Conservation (phyloP, 305 asterid species). For the Nicotiana rustica region DNA sequence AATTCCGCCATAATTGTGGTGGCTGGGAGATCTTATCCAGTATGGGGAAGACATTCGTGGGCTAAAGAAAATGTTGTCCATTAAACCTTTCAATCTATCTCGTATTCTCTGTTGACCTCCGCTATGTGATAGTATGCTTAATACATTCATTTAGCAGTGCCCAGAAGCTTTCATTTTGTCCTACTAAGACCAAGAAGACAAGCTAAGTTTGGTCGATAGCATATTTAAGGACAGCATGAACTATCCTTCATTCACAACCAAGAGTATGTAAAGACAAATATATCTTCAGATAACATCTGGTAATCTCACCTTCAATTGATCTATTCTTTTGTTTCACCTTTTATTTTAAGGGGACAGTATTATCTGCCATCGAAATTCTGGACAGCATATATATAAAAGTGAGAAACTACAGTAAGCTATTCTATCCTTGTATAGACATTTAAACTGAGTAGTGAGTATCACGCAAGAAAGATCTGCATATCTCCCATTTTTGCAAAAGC, state of each 20-base stretch:
- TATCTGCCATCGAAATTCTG: background rate
- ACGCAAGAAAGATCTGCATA: conserved; percentile 21
- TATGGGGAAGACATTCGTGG: conserved; percentile 3
- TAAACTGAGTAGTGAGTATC: background rate
- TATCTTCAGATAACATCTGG: conserved; percentile 19
- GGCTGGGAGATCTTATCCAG: conserved; percentile 14
- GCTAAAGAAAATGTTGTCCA: background rate
- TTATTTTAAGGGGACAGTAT: background rate
- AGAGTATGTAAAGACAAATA: background rate
- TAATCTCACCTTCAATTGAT: conserved; percentile 6
- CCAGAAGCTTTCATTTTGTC: conserved; percentile 18
- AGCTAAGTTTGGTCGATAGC: background rate
- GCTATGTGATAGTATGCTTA: background rate
- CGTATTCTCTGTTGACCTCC: background rate
- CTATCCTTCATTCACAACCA: conserved; percentile 13
- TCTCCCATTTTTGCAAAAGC: conserved; percentile 24
- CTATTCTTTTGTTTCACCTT: background rate
- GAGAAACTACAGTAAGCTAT: background rate
- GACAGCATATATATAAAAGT: conserved; percentile 16
- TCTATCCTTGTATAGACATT: conserved; percentile 1
- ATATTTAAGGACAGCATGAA: background rate
- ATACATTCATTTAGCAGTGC: conserved; percentile 5
- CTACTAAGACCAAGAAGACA: conserved; percentile 26
- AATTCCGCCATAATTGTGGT: conserved; percentile 14
- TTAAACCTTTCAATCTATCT: background rate